Conservation (phyloP, 208 protist species). For the Leishmania tropica region DNA sequence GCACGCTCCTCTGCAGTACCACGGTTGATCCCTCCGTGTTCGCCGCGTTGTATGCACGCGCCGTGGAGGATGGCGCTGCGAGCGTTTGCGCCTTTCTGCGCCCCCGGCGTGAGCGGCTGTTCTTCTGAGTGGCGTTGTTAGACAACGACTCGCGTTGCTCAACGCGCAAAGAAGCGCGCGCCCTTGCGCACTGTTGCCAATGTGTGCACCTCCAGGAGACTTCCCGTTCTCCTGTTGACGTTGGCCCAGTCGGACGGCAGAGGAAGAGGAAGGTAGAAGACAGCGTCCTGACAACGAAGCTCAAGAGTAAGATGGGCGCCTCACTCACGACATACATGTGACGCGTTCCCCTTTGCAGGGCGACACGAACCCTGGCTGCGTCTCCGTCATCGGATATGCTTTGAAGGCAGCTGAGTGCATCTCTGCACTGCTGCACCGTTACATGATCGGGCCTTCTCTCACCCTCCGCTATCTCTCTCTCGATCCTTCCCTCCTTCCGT, state of each 20-base stretch:
- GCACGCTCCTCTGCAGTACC: constrained; percentile 22
- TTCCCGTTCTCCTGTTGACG: neutral
- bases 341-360: neutral
- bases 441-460: neutral
- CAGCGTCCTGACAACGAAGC: neutral
- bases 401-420: neutral
- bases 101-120: constrained; percentile 56
- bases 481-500: neutral
- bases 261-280: neutral
- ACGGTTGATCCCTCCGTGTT: constrained; percentile 60
- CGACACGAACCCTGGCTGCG: neutral
- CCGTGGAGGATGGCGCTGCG: constrained; percentile 60
- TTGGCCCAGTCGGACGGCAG: neutral
- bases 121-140: constrained; percentile 44
- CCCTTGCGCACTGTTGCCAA: neutral
- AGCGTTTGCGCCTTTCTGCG: constrained; percentile 62
- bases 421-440: neutral
- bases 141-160: neutral
- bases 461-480: neutral
- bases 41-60: constrained; percentile 55
- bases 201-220: neutral
- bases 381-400: neutral
- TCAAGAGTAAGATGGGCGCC: neutral
- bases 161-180: neutral
- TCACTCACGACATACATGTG: neutral